Conservation (phyloP, 2,329 filamentous ascomycete species). For the Colletotrichum gloeosporioides region DNA sequence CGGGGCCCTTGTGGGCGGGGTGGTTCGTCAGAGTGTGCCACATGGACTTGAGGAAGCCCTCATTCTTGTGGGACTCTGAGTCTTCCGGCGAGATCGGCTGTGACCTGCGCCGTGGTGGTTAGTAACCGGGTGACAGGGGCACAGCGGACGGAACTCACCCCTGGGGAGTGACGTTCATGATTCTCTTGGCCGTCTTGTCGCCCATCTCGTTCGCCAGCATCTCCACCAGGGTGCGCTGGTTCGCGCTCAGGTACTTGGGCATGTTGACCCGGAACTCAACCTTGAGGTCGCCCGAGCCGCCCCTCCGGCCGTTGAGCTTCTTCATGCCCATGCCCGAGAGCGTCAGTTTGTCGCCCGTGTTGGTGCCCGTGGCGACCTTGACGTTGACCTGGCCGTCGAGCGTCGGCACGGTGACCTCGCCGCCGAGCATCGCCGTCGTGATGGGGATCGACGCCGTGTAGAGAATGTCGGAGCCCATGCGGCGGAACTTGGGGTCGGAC, state of each 20-base stretch:
- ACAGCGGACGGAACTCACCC: conserved; percentile 45
- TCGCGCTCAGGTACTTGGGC: conserved; percentile 91
- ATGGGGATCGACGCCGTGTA: conserved; percentile 92
- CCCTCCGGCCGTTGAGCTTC: conserved; percentile 72
- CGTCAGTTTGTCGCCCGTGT: conserved; percentile 90
- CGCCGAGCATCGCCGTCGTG: conserved; percentile 90
- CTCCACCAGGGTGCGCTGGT: conserved; percentile 91
- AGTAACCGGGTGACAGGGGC: conserved; percentile 11
- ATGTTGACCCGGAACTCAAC: conserved; percentile 95
- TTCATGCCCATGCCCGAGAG: conserved; percentile 94
- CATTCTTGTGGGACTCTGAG: conserved; percentile 70
- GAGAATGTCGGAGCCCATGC: conserved; percentile 86
- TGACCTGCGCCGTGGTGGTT: conserved; percentile 3
- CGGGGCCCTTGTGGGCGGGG: conserved; percentile 52
- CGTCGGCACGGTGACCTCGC: conserved; percentile 88
- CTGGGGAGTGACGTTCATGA: conserved; percentile 78
- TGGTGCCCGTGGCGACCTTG: conserved; percentile 89
- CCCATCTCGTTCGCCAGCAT: conserved; percentile 97
- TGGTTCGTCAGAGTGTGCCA: conserved; percentile 94
- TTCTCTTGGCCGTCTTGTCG: conserved; percentile 87
- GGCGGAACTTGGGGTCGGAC: conserved; percentile 88
- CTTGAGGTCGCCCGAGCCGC: conserved; percentile 78
- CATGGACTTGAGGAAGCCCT: conserved; percentile 90
- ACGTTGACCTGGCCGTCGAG: conserved; percentile 90
- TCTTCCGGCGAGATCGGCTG: conserved; percentile 26